Percentiles rank a stretch among this genome's conserved stretches.
Evolutionary conservation across 768 basidiomycete species (phyloP).

Genomic region (Kondoa malvinella): DNA sequence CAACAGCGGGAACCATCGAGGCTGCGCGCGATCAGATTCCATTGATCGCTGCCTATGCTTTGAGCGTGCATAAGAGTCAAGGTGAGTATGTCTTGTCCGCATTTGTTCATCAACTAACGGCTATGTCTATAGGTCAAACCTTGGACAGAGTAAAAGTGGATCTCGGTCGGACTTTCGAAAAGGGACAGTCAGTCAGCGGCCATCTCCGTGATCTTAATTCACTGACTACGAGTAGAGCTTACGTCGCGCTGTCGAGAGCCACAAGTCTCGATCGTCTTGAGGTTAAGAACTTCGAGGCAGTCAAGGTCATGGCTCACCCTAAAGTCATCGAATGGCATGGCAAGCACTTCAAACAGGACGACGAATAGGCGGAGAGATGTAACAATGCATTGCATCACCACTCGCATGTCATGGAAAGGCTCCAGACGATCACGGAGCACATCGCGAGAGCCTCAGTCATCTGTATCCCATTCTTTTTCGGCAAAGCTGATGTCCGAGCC

Average conservation of each 20-base stretch:
- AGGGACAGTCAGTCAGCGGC: slow-evolving; percentile 14
- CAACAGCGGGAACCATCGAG: neutral
- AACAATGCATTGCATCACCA: no score
- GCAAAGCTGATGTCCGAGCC: neutral
- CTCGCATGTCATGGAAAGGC: no score
- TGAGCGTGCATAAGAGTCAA: neutral
- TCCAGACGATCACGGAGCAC: no score
- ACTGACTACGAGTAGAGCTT: slow-evolving; percentile 14
- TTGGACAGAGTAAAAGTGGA: no score
- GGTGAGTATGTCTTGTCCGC: neutral
- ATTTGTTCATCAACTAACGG: no score
- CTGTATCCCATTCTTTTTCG: neutral
- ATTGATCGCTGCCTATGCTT: neutral
- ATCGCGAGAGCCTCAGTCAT: no score
- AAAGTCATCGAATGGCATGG: slow-evolving; percentile 1
- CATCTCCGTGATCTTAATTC: neutral
- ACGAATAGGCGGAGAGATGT: no score
- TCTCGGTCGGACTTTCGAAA: slow-evolving; percentile 68
- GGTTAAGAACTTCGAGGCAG: slow-evolving; percentile 57
- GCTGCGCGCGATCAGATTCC: neutral
- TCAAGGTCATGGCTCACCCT: slow-evolving; percentile 40
- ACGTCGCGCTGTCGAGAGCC: slow-evolving; percentile 40
- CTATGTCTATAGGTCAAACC: no score
- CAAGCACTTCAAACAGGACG: neutral
- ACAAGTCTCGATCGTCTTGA: slow-evolving; percentile 68